A percentile compares a stretch with the other conserved stretches of the same genome.
Evolutionary conservation across 768 basidiomycete species (phyloP).

Genomic region (Lactarius quietus): DNA sequence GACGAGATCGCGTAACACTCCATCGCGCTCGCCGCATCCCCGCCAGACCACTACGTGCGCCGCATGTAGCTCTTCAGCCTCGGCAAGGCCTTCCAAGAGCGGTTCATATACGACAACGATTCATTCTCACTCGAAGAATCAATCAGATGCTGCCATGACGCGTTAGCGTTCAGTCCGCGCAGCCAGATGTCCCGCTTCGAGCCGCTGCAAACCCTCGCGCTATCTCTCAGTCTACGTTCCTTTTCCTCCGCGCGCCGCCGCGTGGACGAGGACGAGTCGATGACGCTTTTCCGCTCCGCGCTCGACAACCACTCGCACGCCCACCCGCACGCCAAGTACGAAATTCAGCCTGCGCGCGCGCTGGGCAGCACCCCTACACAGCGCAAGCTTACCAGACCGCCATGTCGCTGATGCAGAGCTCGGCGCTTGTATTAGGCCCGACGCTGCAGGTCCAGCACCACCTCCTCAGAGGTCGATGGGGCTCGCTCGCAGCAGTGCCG

Average conservation of each 20-base stretch:
- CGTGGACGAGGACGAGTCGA: constrained; percentile 6
- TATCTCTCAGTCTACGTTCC: constrained; percentile 3
- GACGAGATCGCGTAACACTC: constrained; percentile 4
- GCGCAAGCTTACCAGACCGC: constrained; percentile 1
- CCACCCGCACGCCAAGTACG: not conserved
- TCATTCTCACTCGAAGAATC: not conserved
- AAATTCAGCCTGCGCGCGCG: not conserved
- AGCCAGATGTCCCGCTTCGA: constrained; percentile 18
- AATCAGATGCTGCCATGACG: constrained; percentile 6
- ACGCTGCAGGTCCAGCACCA: constrained; percentile 10
- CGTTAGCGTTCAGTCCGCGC: constrained; percentile 5
- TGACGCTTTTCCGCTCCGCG: constrained; percentile 5
- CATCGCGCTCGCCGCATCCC: constrained; percentile 10
- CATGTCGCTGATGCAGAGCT: constrained; percentile 4
- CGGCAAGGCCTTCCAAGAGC: not conserved
- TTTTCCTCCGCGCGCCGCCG: not conserved
- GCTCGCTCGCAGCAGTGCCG: not conserved
- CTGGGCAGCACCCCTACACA: not conserved
- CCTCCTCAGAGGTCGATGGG: not conserved
- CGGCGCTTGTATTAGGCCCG: not conserved
- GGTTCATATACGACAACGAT: not conserved
- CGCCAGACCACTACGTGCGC: constrained; percentile 3
- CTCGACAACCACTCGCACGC: constrained; percentile 1
- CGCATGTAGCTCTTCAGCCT: constrained; percentile 6
- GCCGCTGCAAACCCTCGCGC: constrained; percentile 2